Base-by-base conservation (phyloP, 352 stramenopile species). In the Pseudoperonospora humuli region DNA sequence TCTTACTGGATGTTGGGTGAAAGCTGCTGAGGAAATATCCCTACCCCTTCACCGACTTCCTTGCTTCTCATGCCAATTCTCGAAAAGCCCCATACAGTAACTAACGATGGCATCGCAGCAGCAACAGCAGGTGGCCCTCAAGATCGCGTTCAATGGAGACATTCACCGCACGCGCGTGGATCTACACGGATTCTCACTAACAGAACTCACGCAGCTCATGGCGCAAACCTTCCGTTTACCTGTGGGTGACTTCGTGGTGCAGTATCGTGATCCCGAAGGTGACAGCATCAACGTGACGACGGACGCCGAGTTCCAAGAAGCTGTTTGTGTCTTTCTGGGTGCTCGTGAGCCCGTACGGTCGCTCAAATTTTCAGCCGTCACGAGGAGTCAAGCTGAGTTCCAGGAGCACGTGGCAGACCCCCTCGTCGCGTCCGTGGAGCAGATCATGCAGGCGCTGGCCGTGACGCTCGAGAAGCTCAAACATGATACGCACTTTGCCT, bases 151-250 rank as follows among this genome's bases (percentile, higher is more conserved):
- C 60, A 84, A 81, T 39, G 77, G 77, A 4, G 77, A 89, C 39
- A 81, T 89, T 45, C 77, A 89, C 63, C 75, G 77, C 55, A 70
- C 62, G 23, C 70, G 77, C 57, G 72, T 89, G 39, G 69, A 86
- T 34, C 50, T 87, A 8, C 57, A 39, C 36, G 35, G 48, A 19
- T 80, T 89, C 41, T 62, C 62, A 13, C 50, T 86, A n/a, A 19
- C 36, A 19, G 48, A 73, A 29, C 61, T 89, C 11, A 52, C 57
- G 46, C 61, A 63, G 36, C 57, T 89, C 35, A 75, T 86, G 40
- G 59, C 45, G 35, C 40, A 67, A 54, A 86, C 75, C 27, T 89
- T 86, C 50, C 39, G 46, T 23, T 46, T 86, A 32, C 47, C 62
- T 20, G 47, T 56, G 10, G 63, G 55, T 28, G 49, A 67, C 24